Conservation (phyloP, 768 basidiomycete genomes). For the Lentinula sp. region DNA sequence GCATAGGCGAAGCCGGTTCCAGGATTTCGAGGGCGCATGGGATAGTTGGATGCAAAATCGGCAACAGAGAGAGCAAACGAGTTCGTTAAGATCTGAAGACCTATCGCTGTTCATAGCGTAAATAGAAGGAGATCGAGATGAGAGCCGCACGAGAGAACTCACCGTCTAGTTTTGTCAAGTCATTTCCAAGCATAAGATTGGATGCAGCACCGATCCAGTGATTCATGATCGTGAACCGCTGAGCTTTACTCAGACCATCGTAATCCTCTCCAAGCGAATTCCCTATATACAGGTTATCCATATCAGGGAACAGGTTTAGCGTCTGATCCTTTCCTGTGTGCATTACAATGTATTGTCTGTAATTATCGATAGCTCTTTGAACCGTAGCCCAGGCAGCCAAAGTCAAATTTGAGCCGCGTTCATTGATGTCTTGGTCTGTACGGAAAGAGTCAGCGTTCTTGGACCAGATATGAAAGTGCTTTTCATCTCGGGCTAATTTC, state of each 20-base stretch:
- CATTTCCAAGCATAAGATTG: slow-evolving; percentile 7
- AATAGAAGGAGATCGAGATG: neutral
- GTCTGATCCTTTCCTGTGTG: slow-evolving; percentile 2
- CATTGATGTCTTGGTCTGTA: slow-evolving; percentile 10
- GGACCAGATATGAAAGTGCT: slow-evolving; percentile 6
- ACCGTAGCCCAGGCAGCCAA: slow-evolving; percentile 7
- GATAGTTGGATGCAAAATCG: neutral
- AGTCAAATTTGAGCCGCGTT: slow-evolving; percentile 1
- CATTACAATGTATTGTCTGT: slow-evolving; percentile 6
- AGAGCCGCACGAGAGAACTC: neutral
- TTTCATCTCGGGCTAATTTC: slow-evolving; percentile 6
- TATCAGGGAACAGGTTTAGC: slow-evolving; percentile 6
- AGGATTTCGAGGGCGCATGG: slow-evolving; percentile 4
- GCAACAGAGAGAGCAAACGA: slow-evolving; percentile 1
- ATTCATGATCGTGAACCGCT: slow-evolving; percentile 2
- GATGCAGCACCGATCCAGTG: slow-evolving; percentile 8
- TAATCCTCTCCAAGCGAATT: neutral
- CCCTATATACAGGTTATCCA: slow-evolving; percentile 8
- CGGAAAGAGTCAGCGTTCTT: slow-evolving; percentile 7
- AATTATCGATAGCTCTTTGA: slow-evolving; percentile 9
- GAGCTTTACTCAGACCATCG: neutral
- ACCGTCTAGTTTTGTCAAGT: slow-evolving; percentile 5
- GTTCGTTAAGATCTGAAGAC: neutral
- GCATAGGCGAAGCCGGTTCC: neutral
- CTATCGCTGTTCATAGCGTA: neutral